Percentiles rank a stretch among this genome's conserved stretches.
phyloP scores from a whole-genome alignment of 192 early-diverging fungal genomes.

The Bifiguratus adelaidae region DNA sequence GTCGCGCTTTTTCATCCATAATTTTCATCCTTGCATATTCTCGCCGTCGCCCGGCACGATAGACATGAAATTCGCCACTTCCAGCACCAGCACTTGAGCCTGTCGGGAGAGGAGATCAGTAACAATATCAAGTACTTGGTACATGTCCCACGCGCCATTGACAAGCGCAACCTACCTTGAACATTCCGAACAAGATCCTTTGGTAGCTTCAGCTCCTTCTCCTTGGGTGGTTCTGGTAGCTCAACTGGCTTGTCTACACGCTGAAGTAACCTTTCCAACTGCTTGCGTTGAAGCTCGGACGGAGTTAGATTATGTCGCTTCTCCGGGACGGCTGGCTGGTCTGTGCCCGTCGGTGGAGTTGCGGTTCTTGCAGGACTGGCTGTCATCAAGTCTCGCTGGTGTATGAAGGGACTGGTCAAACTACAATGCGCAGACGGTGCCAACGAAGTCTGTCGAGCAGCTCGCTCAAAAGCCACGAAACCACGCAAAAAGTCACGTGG shows the following conservation, averaged over 20 bases:
- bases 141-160: background rate
- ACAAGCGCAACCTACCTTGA: slow-evolving; percentile 32
- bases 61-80: slow-evolving; percentile 94
- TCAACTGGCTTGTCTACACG: slow-evolving; percentile 74
- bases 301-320: slow-evolving; percentile 32
- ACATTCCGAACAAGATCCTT: slow-evolving; percentile 86
- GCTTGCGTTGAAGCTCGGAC: slow-evolving; percentile 39
- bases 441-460: too few species aligned
- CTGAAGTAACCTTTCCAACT: slow-evolving; percentile 63
- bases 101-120: background rate
- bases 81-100: slow-evolving; percentile 94
- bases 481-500: too few species aligned
- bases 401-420: too few species aligned
- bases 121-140: background rate
- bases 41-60: slow-evolving; percentile 73
- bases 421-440: too few species aligned
- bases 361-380: too few species aligned
- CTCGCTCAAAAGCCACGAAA: too few species aligned
- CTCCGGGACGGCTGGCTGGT: slow-evolving; percentile 6
- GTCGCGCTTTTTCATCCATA: slow-evolving; percentile 61
- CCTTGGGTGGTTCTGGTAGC: slow-evolving; percentile 46
- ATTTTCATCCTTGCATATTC: slow-evolving; percentile 73
- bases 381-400: too few species aligned
- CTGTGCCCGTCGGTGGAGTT: too few species aligned
- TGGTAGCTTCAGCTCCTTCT: slow-evolving; percentile 47